Evolutionary conservation across 169 alveolate genomes (phyloP), one percentile per base, ranked within the genome.

Genomic region (Cystoisospora suis): DNA sequence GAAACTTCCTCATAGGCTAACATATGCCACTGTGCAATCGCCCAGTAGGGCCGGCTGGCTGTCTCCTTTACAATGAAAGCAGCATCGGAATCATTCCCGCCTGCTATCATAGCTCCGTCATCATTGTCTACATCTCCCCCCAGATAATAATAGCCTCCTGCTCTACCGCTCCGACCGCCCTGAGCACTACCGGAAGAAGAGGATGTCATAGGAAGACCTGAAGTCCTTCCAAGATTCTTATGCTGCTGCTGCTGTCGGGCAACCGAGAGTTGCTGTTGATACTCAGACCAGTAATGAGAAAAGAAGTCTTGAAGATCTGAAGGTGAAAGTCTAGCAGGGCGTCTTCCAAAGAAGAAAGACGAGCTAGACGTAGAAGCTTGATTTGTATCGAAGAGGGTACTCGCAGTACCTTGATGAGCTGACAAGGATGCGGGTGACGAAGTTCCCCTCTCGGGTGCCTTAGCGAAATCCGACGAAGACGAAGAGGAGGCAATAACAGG

Each of bases 11-110:
- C 83, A 15, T 46, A 46, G 6, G 83, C 83, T 34, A 72, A 56
- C 83, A 72, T 34, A 38, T 72, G 53, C 83, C 83, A 72, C 56
- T 72, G 83, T 17, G 83, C 83, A 12, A 72, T 38, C 12, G 53
- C 83, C 83, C 83, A 72, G 83, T 72, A 36, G 7, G 83, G 83
- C 56, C 83, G 53, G 1, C 56, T 23, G 38, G 17, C n/a, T 6
- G 42, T 6, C 47, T 40, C 7, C 15, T 34, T 17, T 17, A 72
- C 83, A 56, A 72, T 17, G 53, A 72, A 72, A 12, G 83, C 38
- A 2, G 83, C 83, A 17, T 72, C 83, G 53, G 56, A 38, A 56
- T 72, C 83, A 40, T 34, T 53, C 12, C 20, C 83, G 32, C 32
- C 7, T 6, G 77, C 77, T 7, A 15, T n/a, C 6, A 38, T 38